A percentile compares a stretch with the other conserved stretches of the same genome.
Evolutionary conservation across 2,329 filamentous ascomycete species (phyloP).

Genomic region (Fusarium oligoseptatum): DNA sequence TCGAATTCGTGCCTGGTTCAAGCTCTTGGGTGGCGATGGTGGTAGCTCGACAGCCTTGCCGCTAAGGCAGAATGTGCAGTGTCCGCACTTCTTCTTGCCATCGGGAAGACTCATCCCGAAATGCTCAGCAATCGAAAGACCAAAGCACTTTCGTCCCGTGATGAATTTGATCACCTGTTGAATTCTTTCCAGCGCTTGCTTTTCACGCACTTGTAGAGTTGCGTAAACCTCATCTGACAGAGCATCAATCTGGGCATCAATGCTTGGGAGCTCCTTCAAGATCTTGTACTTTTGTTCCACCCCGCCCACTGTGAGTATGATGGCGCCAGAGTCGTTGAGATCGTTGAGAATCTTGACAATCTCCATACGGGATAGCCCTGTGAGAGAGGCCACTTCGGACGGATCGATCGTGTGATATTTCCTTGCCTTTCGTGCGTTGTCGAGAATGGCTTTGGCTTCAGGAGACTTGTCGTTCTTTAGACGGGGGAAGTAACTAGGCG

Average conservation of each 20-base stretch:
- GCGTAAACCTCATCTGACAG: slow-evolving; percentile 63
- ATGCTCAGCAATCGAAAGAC: slow-evolving; percentile 64
- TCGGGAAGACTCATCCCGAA: slow-evolving; percentile 67
- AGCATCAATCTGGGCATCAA: slow-evolving; percentile 55
- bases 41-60: slow-evolving; percentile 55
- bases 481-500: slow-evolving; percentile 46
- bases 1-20: slow-evolving; percentile 57
- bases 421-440: slow-evolving; percentile 54
- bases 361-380: slow-evolving; percentile 57
- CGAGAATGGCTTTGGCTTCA: slow-evolving; percentile 60
- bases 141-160: slow-evolving; percentile 65
- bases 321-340: slow-evolving; percentile 62
- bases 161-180: slow-evolving; percentile 66
- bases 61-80: slow-evolving; percentile 61
- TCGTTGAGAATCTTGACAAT: slow-evolving; percentile 68
- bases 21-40: slow-evolving; percentile 52
- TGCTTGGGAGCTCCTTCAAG: slow-evolving; percentile 59
- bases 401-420: slow-evolving; percentile 64
- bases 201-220: slow-evolving; percentile 66
- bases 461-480: slow-evolving; percentile 54
- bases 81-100: slow-evolving; percentile 62
- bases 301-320: slow-evolving; percentile 65
- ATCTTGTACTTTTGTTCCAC: slow-evolving; percentile 68
- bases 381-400: slow-evolving; percentile 50
- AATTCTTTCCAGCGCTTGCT: slow-evolving; percentile 63